Evolutionary conservation across 2,329 filamentous ascomycete genomes (phyloP), one percentile per base, ranked within the genome.

Genomic region (Venturia pyrina): DNA sequence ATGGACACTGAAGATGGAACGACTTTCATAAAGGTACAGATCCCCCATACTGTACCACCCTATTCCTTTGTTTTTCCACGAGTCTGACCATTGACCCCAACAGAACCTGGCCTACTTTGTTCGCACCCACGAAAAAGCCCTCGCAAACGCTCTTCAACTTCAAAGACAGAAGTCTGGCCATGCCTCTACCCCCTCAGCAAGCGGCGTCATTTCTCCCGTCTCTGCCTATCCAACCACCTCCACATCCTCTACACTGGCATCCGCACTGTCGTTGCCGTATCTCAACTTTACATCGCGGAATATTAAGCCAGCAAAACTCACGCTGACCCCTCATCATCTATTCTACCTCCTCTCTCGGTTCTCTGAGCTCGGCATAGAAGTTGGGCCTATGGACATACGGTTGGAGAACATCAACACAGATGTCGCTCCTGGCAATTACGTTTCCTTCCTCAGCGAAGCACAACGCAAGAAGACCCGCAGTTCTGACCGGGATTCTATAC

Each of bases 331-430:
- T 24, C 95, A 99, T 74, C 95, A 99, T 75, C 86, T 99, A 40
- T 98, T 96, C 81, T 99, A 96, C 75, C 85, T 99, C 41, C 85
- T 99, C 65, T 96, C 92, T 66, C 90, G 92, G 65, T 97, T 98
- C 77, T 93, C 97, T 79, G 93, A 97, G 69, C 83, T 98, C 67
- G 87, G 87, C 67, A 95, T 98, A 70, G 84, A 89, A 68, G 92
- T 98, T 69, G 95, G 95, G 5, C 92, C 93, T 41, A 96, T 97
- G 93, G 97, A 95, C 74, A 87, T 99, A 68, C 89, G 95, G 43
- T 80, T 98, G 70, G 95, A 99, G 78, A 97, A 96, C 75, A 87
- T 99, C 59, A 91, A 96, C 76, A 90, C 92, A 72, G 91, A 91
- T 71, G 87, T 88, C 3, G 89, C 90, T 6, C 90, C 92, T 28